Conservation (phyloP, 2,329 filamentous ascomycete genomes). For the Plenodomus lindquistii region DNA sequence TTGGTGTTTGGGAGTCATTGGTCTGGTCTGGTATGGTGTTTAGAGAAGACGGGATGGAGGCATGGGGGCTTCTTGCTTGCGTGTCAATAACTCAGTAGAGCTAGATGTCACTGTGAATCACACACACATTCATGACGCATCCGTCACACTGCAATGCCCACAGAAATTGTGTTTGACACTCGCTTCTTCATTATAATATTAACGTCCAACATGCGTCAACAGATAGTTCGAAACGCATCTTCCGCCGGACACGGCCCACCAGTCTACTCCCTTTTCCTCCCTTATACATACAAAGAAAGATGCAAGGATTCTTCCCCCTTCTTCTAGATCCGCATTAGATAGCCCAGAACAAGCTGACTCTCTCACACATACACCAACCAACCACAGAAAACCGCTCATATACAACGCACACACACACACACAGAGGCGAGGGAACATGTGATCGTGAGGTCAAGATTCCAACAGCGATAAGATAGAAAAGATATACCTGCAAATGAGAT, state of each 20-base stretch:
- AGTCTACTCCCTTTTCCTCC: background rate
- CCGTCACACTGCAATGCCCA: background rate
- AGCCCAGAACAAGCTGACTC: background rate
- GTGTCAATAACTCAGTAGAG: background rate
- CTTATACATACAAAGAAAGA: background rate
- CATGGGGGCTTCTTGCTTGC: background rate
- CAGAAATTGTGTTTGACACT: background rate
- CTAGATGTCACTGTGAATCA: background rate
- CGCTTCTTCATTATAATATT: slow-evolving; percentile 9
- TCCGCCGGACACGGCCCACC: background rate
- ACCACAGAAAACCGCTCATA: no score
- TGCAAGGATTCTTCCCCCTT: background rate
- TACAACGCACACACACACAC: background rate
- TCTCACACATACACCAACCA: background rate
- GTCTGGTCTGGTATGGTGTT: background rate
- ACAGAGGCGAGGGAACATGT: background rate
- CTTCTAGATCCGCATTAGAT: background rate
- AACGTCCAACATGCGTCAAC: slow-evolving; percentile 5
- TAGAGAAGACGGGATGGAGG: background rate
- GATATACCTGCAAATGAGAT: background rate
- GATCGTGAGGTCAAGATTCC: background rate
- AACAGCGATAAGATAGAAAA: background rate
- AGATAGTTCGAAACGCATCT: background rate
- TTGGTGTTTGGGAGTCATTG: background rate
- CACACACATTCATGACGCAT: background rate